Conservation (phyloP, 257 asterid genomes). For the Vinca minor region DNA sequence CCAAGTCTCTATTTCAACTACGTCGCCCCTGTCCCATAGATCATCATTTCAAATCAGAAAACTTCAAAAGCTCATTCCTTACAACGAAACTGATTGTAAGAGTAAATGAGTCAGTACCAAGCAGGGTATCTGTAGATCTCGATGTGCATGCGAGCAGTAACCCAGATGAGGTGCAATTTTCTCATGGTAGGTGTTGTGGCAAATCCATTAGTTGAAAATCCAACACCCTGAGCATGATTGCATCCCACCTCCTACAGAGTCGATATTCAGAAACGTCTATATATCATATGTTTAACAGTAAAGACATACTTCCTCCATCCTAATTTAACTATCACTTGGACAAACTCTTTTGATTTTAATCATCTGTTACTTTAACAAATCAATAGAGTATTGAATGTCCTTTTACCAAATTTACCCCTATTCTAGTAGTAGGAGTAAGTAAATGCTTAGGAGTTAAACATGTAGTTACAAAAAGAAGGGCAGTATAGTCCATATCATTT, state of each 20-base stretch:
- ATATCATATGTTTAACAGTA: too few relatives aligned
- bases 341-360: too few relatives aligned
- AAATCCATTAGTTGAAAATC: constrained; percentile 92
- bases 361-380: too few relatives aligned
- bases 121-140: constrained; percentile 95
- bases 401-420: too few relatives aligned
- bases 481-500: too few relatives aligned
- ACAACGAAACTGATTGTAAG: background rate
- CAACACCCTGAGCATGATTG: constrained; percentile 93
- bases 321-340: too few relatives aligned
- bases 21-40: constrained; percentile 66
- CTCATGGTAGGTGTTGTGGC: constrained; percentile 86
- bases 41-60: constrained; percentile 9
- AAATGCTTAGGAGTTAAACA: too few relatives aligned
- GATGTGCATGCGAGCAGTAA: constrained; percentile 96
- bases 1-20: constrained; percentile 98
- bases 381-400: too few relatives aligned
- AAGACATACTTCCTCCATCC: too few relatives aligned
- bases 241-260: constrained; percentile 76
- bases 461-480: too few relatives aligned
- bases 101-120: constrained; percentile 39
- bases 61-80: background rate
- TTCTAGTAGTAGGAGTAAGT: too few relatives aligned
- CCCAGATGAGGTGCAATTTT: constrained; percentile 86
- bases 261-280: too few relatives aligned